phyloP scores from a whole-genome alignment of 1,139 yeast species.

The Magnusiomyces suaveolens region DNA sequence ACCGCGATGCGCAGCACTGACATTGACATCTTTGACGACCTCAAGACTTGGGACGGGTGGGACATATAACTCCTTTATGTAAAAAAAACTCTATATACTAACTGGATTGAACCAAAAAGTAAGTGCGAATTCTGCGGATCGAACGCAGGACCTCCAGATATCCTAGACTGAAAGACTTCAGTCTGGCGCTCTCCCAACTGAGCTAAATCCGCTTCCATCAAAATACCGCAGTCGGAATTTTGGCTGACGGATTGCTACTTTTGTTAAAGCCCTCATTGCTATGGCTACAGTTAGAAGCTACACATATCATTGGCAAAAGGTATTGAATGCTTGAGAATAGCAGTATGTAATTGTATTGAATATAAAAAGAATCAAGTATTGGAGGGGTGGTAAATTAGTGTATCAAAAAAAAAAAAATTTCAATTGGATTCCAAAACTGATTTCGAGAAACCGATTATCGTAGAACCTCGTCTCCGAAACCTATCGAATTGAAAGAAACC shows the following conservation, averaged over 20 bases:
- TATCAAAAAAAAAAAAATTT: too few relatives aligned
- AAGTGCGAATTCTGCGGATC: slow-evolving; percentile 80
- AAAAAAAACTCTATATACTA: neutral
- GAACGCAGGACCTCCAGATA: slow-evolving; percentile 79
- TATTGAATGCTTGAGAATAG: too few relatives aligned
- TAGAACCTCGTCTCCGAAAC: neutral
- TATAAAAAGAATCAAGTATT: too few relatives aligned
- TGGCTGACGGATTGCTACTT: too few relatives aligned
- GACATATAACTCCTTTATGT: neutral
- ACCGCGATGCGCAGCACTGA: slow-evolving; percentile 22
- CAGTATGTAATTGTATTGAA: too few relatives aligned
- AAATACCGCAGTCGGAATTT: too few relatives aligned
- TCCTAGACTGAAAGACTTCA: slow-evolving; percentile 6
- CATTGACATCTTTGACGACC: slow-evolving; percentile 23
- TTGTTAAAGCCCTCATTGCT: too few relatives aligned
- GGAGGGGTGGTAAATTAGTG: too few relatives aligned
- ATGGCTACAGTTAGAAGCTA: too few relatives aligned
- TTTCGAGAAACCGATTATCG: too few relatives aligned
- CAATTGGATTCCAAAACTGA: too few relatives aligned
- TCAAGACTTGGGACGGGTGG: slow-evolving; percentile 5
- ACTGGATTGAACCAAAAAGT: neutral
- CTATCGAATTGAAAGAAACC: neutral
- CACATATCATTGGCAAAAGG: too few relatives aligned
- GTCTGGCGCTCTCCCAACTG: slow-evolving; percentile 13
- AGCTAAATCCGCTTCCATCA: slow-evolving; percentile 7